Conservation (phyloP, 495 filamentous ascomycete genomes). For the Penicillium soppii region DNA sequence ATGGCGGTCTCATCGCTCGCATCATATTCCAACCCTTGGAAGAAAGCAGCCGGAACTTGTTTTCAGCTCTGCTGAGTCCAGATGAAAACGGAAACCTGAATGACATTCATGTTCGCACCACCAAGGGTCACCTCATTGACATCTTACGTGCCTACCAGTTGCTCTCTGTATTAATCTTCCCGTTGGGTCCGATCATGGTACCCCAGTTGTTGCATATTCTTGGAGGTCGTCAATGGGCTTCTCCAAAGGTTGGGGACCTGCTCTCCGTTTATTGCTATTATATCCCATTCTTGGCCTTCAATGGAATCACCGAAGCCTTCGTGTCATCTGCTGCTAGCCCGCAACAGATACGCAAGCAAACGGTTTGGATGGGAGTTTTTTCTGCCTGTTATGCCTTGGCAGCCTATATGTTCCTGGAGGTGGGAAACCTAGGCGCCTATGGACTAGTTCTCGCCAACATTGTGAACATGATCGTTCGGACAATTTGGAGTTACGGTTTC, state of each 20-base stretch:
- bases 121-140: slow-evolving; percentile 35
- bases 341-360: slow-evolving; percentile 69
- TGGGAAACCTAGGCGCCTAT: slow-evolving; percentile 65
- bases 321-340: slow-evolving; percentile 78
- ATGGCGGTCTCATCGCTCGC: slow-evolving; percentile 86
- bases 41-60: slow-evolving; percentile 83
- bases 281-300: slow-evolving; percentile 87
- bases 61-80: slow-evolving; percentile 62
- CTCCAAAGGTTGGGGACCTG: slow-evolving; percentile 61
- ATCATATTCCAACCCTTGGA: slow-evolving; percentile 94
- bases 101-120: slow-evolving; percentile 17
- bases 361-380: slow-evolving; percentile 77
- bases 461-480: slow-evolving; percentile 81
- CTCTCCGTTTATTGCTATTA: slow-evolving; percentile 84
- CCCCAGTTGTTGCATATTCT: slow-evolving; percentile 68
- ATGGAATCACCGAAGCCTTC: slow-evolving; percentile 90
- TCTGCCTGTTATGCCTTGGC: slow-evolving; percentile 68
- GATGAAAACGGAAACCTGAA: slow-evolving; percentile 17
- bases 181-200: slow-evolving; percentile 70
- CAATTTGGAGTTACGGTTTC: slow-evolving; percentile 74
- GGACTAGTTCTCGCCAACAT: slow-evolving; percentile 84
- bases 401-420: slow-evolving; percentile 67
- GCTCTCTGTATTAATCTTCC: slow-evolving; percentile 62
- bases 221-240: slow-evolving; percentile 70
- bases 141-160: slow-evolving; percentile 50